Percentiles rank a stretch among this genome's conserved stretches.
These are phyloP conservation scores for Phytophthora pistaciae DNA, from an alignment of 352 stramenopile genomes.

Conservation along the genomic window DNA sequence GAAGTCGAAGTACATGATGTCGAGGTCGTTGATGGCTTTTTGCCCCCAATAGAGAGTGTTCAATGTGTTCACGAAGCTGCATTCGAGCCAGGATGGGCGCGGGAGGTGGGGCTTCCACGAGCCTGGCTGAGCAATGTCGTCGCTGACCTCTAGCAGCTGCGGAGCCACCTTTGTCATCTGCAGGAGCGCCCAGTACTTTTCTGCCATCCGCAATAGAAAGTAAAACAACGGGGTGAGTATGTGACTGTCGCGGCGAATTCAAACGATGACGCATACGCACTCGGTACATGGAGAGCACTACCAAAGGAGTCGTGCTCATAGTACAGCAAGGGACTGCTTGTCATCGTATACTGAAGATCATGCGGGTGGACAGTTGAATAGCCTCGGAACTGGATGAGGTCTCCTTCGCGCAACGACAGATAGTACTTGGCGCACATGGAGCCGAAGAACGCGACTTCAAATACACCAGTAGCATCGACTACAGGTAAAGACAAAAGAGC, in stretches of 20 bases:
- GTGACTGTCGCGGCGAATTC: not conserved
- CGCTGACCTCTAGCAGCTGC: constrained; percentile 15
- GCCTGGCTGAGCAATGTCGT: constrained; percentile 4
- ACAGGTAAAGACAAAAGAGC: not conserved
- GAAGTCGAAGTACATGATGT: constrained; percentile 67
- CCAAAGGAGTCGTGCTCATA: constrained; percentile 48
- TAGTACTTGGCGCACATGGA: constrained; percentile 73
- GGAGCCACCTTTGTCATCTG: constrained; percentile 40
- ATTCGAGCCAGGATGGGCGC: constrained; percentile 53
- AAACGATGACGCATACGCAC: constrained; percentile 25
- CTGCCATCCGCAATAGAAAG: constrained; percentile 31
- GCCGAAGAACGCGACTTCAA: constrained; percentile 76
- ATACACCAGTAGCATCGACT: constrained; percentile 54
- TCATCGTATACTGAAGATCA: constrained; percentile 18
- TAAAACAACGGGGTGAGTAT: not conserved
- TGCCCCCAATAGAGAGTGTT: constrained; percentile 39
- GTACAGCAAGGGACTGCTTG: constrained; percentile 31
- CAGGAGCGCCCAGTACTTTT: constrained; percentile 68
- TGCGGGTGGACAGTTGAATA: constrained; percentile 39
- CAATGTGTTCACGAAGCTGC: constrained; percentile 50
- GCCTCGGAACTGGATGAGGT: constrained; percentile 62
- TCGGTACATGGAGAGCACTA: constrained; percentile 43
- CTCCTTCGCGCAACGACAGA: constrained; percentile 60
- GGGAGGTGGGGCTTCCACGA: constrained; percentile 6
- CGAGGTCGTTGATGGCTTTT: constrained; percentile 8